Conservation (phyloP, 371 early-diverging fungal genomes). For the Encephalitozoon hellem region DNA sequence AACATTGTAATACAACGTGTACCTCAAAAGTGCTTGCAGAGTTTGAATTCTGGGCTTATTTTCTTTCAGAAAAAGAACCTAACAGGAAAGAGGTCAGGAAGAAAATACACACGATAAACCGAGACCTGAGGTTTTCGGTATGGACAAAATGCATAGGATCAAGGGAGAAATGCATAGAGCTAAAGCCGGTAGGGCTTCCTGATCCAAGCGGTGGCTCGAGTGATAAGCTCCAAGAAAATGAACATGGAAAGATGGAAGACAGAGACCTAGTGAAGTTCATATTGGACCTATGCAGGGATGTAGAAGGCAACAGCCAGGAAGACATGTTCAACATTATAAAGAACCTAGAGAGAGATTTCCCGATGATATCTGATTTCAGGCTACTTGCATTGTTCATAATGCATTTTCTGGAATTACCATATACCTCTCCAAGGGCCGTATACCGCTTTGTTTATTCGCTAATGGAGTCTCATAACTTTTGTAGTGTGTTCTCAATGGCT, state of each 20-base stretch:
- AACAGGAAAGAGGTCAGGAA: slow-evolving; percentile 12
- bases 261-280: neutral
- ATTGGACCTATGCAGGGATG: neutral
- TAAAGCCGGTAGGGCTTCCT: neutral
- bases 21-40: neutral
- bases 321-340: slow-evolving; percentile 31
- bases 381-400: slow-evolving; percentile 14
- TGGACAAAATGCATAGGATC: slow-evolving; percentile 15
- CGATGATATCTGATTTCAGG: neutral
- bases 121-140: slow-evolving; percentile 11
- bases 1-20: slow-evolving; percentile 34
- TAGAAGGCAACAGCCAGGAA: neutral
- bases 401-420: slow-evolving; percentile 1
- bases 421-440: neutral
- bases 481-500: neutral
- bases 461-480: neutral
- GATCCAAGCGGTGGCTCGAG: neutral
- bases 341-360: slow-evolving; percentile 8
- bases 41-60: slow-evolving; percentile 44
- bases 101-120: neutral
- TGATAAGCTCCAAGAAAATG: neutral
- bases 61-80: slow-evolving; percentile 3
- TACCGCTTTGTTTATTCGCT: neutral
- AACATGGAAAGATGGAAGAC: neutral
- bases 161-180: neutral